Evolutionary conservation across 352 stramenopile genomes (phyloP).

Genomic region (Pythium rishiriense): DNA sequence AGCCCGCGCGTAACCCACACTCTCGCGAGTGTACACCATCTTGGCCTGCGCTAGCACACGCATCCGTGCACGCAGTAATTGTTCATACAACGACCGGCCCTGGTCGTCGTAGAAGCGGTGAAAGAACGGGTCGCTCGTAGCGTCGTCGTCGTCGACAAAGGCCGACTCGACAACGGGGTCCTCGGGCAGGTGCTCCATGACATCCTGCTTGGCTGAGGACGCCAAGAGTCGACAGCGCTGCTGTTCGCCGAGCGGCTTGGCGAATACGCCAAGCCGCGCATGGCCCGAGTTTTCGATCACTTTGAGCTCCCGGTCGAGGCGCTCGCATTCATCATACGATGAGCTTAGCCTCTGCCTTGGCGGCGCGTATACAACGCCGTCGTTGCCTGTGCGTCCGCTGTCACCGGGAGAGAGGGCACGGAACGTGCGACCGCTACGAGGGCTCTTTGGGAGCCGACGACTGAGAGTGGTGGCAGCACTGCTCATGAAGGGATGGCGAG

Average conservation of each 20-base stretch:
- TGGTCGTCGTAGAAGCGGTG: constrained; percentile 63
- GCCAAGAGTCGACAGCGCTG: constrained; percentile 15
- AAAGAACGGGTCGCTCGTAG: constrained; percentile 47
- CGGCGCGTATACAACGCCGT: constrained; percentile 23
- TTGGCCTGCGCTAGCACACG: constrained; percentile 55
- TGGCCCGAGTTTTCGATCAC: constrained; percentile 68
- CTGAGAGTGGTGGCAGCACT: too few relatives aligned
- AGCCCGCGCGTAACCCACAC: constrained; percentile 39
- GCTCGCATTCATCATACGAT: constrained; percentile 26
- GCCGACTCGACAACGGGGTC: constrained; percentile 18
- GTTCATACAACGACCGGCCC: constrained; percentile 56
- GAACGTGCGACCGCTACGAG: too few relatives aligned
- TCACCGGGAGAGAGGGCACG: too few relatives aligned
- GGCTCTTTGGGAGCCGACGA: too few relatives aligned
- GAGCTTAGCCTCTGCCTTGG: constrained; percentile 31
- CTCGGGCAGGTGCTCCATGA: constrained; percentile 12
- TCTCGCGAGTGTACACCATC: constrained; percentile 41
- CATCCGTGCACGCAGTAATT: constrained; percentile 58
- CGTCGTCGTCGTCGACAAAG: constrained; percentile 36
- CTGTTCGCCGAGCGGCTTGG: constrained; percentile 41
- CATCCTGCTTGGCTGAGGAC: constrained; percentile 21
- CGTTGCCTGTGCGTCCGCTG: too few relatives aligned
- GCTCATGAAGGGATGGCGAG: too few relatives aligned
- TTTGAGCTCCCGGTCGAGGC: constrained; percentile 52
- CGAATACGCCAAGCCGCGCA: constrained; percentile 55